Base-by-base conservation (phyloP, 352 stramenopile genomes). In the Pythium coloratum region DNA sequence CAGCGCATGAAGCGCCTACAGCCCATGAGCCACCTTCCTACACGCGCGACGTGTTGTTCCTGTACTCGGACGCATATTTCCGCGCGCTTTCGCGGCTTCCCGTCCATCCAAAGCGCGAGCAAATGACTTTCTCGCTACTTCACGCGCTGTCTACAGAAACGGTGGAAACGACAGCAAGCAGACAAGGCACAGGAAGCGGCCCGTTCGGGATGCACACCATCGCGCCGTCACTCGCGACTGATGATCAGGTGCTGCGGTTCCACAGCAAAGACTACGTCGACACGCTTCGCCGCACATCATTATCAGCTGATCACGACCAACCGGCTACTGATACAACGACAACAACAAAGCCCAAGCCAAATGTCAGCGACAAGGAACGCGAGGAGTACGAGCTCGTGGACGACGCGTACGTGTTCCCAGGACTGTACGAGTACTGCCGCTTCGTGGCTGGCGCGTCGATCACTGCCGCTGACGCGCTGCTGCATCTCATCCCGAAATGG, bases 371-470 rank as follows among this genome's bases (percentile, higher is more conserved):
- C 42, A 46, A 62, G 18, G 71, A 69, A 7, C 57, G 61, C 14
- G 53, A 77, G 34, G 64, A 71, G 18, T 84, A 76, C 46, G 78
- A 80, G 6, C 73, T 95, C n/a, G 76, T 89, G 30, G 84, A 95
- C 55, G 86, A 93, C 58, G 64, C 70, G 13, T 76, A 88, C 66
- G 75, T 77, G 51, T 86, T 83, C 61, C 62, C 72, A 26, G 57
- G 75, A 0, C 55, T 93, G 16, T 88, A 79, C 51, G 78, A 84
- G 49, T 95, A 93, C 68, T 90, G 77, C 16, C 55, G 55, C 4
- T 82, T 72, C 40, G 76, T 91, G 24, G 74, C 75, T 16, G 83
- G 86, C 3, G 83, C 78, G 9, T 87, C 76, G 1, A 55, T 92
- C 54, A 87, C 86, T 24, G 83, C 84, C 16, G 81, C 76, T 7